Base-by-base conservation (phyloP, 345 rosid species). In the Moringa oleifera region DNA sequence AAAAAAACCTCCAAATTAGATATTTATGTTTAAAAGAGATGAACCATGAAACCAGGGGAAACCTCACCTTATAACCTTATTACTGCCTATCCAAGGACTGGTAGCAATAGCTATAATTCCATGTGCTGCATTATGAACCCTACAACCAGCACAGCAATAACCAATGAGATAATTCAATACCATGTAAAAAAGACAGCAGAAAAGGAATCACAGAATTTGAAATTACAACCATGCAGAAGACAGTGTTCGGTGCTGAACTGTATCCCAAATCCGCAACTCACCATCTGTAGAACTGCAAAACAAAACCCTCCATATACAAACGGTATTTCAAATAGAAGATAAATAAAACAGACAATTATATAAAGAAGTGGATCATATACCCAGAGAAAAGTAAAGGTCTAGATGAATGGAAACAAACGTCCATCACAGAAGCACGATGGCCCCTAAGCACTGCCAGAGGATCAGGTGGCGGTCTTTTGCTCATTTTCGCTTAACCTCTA, bases 211-310 rank as follows among this genome's bases (percentile, higher is more conserved):
- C n/a, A n/a, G n/a, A n/a, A n/a, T n/a, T 16, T 46, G 18, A 53
- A 62, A 53, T 11, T 25, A 52, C 50, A 59, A 92, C 95, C 95
- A 86, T 2, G 91, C 75, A 59, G 97, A 88, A 15, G 96, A 81
- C 54, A 83, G 56, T 0, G 89, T 77, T 53, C 95, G 91, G 36
- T 80, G 89, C n/a, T n/a, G 95, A 66, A 79, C 64, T 0, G 83
- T 82, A 70, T 90, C 95, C 98, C 99, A 94, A 67, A 90, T 79
- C 71, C 95, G 77, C n/a, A n/a, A n/a, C n/a, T n/a, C n/a, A n/a
- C n/a, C n/a, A n/a, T n/a, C n/a, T n/a, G n/a, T n/a, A n/a, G n/a
- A n/a, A n/a, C n/a, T n/a, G n/a, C n/a, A n/a, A n/a, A n/a, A n/a
- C n/a, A n/a, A n/a, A n/a, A n/a, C n/a, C n/a, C n/a, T n/a, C n/a